These are phyloP conservation scores for Jaminaea rosea DNA, from an alignment of 1,284 basidiomycete species.

Conservation along the genomic window DNA sequence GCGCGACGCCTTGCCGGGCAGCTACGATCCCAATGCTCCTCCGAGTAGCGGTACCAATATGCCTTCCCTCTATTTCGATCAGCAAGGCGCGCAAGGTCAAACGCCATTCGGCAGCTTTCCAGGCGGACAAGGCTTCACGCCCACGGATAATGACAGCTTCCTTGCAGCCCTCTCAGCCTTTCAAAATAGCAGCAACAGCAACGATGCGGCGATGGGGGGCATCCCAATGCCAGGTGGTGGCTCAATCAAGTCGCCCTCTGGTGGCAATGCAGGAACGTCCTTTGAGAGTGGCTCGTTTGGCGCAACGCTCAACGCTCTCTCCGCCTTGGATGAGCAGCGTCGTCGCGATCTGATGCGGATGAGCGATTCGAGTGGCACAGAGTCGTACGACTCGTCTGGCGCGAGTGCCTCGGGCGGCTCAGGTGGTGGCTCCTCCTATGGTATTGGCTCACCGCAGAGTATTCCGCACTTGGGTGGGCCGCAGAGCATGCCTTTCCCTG, in stretches of 20 bases:
- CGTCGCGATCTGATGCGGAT: neutral
- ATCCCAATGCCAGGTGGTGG: neutral
- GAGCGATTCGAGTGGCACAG: neutral
- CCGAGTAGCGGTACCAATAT: neutral
- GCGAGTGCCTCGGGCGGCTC: no score
- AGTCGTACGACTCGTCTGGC: neutral
- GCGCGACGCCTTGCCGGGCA: neutral
- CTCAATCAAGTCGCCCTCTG: neutral
- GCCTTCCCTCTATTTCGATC: neutral
- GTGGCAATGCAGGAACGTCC: neutral
- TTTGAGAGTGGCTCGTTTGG: neutral
- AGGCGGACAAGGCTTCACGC: neutral
- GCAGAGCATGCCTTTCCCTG: constrained; percentile 34
- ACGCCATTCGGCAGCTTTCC: no score
- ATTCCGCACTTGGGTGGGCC: constrained; percentile 30
- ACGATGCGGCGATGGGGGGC: neutral
- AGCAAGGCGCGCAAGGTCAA: neutral
- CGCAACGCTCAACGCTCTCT: constrained; percentile 5
- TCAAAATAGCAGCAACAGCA: neutral
- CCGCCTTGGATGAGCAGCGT: constrained; percentile 3
- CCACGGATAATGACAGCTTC: no score
- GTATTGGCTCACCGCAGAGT: constrained; percentile 20
- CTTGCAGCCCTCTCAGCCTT: neutral
- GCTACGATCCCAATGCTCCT: neutral
- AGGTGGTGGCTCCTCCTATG: constrained; percentile 11